Conservation (phyloP, 2,329 filamentous ascomycete genomes). For the Penicillium decumbens region DNA sequence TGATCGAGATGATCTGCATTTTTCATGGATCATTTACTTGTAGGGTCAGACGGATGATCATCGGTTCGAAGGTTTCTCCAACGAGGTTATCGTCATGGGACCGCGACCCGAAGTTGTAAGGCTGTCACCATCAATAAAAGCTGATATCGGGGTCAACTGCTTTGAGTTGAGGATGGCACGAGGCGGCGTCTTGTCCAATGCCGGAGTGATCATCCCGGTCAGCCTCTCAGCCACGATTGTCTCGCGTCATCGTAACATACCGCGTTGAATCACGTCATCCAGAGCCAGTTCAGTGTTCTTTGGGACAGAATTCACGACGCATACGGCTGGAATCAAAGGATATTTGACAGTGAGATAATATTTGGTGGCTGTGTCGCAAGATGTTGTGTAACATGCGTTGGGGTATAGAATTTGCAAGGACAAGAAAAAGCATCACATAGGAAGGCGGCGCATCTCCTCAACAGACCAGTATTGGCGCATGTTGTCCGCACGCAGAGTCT, state of each 20-base stretch:
- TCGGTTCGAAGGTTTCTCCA: neutral
- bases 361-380: neutral
- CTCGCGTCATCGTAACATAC: neutral
- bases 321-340: neutral
- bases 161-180: neutral
- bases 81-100: neutral
- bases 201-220: neutral
- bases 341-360: neutral
- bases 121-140: neutral
- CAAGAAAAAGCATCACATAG: constrained; percentile 50
- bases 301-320: neutral
- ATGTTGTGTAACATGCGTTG: neutral
- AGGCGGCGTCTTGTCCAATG: neutral
- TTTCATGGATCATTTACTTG: too few relatives aligned
- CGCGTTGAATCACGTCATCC: neutral
- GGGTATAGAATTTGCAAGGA: neutral
- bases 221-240: neutral
- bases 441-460: constrained; percentile 67
- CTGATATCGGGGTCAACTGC: neutral
- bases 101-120: neutral
- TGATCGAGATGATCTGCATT: neutral
- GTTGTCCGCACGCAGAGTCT: constrained; percentile 72
- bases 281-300: neutral
- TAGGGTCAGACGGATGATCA: neutral
- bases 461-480: constrained; percentile 79